Conservation (phyloP, 208 protist genomes). For the Wallacemonas rigidus region DNA sequence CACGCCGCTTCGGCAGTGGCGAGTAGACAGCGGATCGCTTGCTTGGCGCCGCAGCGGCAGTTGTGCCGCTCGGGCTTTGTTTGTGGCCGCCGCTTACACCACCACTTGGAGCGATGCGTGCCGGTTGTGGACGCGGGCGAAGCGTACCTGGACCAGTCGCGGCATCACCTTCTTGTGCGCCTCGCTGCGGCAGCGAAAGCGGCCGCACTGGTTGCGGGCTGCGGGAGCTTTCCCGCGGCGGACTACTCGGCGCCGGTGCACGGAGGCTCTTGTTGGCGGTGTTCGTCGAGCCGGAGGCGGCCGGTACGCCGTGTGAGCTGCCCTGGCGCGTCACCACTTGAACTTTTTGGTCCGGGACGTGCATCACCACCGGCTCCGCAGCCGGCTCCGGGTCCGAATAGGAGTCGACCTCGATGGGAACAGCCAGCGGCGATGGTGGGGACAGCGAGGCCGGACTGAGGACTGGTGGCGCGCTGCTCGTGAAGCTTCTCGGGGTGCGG, state of each 20-base stretch:
- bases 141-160: not conserved
- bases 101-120: not conserved
- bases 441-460: not conserved
- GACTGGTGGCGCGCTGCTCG: not conserved
- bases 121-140: not conserved
- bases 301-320: not conserved
- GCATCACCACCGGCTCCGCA: not conserved
- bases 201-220: constrained; percentile 12
- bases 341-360: not conserved
- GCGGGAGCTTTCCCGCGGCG: not conserved
- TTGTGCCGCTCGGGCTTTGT: not conserved
- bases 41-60: not conserved
- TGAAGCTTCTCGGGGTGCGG: constrained; percentile 12
- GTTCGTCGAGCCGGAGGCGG: not conserved
- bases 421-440: not conserved
- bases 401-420: not conserved
- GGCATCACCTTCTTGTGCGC: not conserved
- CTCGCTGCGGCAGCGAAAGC: not conserved
- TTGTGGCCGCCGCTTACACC: not conserved
- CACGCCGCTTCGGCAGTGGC: constrained; percentile 11
- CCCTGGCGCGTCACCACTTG: not conserved
- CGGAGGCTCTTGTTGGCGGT: not conserved
- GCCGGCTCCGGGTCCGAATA: not conserved
- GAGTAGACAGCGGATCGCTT: constrained; percentile 3
- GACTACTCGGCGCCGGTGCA: not conserved